Evolutionary conservation across 1,139 yeast genomes (phyloP).

Genomic region (Zygotorulaspora mrakii): DNA sequence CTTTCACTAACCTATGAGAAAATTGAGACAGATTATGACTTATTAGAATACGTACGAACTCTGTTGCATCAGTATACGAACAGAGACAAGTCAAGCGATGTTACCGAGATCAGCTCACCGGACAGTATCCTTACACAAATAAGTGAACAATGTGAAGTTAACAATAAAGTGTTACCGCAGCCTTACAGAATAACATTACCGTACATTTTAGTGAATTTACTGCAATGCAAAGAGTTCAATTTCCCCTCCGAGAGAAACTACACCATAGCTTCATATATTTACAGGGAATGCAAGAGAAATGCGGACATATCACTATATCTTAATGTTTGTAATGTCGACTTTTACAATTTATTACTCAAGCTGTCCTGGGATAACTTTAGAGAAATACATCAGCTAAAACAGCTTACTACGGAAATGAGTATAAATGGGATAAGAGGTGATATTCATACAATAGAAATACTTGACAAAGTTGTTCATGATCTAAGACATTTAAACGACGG

Average conservation of each 20-base stretch:
- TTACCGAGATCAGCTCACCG: slow-evolving; percentile 10
- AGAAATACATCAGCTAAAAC: slow-evolving; percentile 24
- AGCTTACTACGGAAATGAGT: slow-evolving; percentile 31
- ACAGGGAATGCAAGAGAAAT: slow-evolving; percentile 28
- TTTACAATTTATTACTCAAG: slow-evolving; percentile 30
- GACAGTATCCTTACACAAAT: slow-evolving; percentile 22
- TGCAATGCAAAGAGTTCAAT: slow-evolving; percentile 18
- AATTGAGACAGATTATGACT: slow-evolving; percentile 29
- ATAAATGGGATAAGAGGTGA: slow-evolving; percentile 35
- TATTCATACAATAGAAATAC: slow-evolving; percentile 28
- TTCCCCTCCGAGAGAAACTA: slow-evolving; percentile 31
- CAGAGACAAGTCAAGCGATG: slow-evolving; percentile 19
- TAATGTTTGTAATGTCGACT: slow-evolving; percentile 32
- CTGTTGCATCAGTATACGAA: slow-evolving; percentile 17
- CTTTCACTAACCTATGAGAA: slow-evolving; percentile 11
- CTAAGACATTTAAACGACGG: slow-evolving; percentile 27
- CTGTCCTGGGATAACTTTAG: slow-evolving; percentile 32
- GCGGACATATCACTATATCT: slow-evolving; percentile 30
- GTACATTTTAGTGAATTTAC: slow-evolving; percentile 22
- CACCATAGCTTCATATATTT: slow-evolving; percentile 27
- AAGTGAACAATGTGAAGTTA: slow-evolving; percentile 10
- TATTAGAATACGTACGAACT: slow-evolving; percentile 19
- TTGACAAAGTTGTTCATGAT: slow-evolving; percentile 23
- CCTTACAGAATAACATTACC: slow-evolving; percentile 33
- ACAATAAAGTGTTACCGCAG: slow-evolving; percentile 24